Evolutionary conservation across 2,329 filamentous ascomycete genomes (phyloP).

Genomic region (Xylariales sp.): DNA sequence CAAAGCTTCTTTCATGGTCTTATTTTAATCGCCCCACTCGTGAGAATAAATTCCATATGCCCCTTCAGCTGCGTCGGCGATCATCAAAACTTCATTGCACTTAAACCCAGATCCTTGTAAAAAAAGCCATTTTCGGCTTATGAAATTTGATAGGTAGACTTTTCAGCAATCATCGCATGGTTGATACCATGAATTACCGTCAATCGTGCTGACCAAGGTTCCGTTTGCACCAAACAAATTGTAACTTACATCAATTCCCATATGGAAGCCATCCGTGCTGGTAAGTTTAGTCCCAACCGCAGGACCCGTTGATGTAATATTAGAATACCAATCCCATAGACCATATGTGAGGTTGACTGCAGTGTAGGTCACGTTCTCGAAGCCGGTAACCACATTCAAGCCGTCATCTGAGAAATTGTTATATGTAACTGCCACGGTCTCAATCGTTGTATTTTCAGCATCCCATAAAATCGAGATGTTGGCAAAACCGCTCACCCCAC

Average conservation of each 20-base stretch:
- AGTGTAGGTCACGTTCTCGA: constrained; percentile 26
- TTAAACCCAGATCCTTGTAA: no score
- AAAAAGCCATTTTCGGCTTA: no score
- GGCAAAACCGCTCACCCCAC: constrained; percentile 10
- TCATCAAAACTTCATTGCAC: no score
- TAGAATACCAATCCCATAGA: constrained; percentile 31
- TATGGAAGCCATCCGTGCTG: not conserved
- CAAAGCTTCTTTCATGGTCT: no score
- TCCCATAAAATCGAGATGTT: constrained; percentile 14
- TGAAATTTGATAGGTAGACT: no score
- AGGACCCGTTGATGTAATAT: not conserved
- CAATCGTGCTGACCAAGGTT: not conserved
- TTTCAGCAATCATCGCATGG: no score
- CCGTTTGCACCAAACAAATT: not conserved
- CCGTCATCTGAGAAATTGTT: constrained; percentile 31
- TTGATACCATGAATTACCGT: not conserved
- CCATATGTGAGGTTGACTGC: constrained; percentile 17
- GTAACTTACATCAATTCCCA: not conserved
- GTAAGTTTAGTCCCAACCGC: not conserved
- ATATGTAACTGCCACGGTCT: constrained; percentile 29
- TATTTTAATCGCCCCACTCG: no score
- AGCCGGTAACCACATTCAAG: constrained; percentile 24
- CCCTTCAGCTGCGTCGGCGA: no score
- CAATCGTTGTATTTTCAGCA: constrained; percentile 7
- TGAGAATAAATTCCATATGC: no score